phyloP scores from a whole-genome alignment of 495 filamentous ascomycete genomes.

The Trichoderma gamsii region DNA sequence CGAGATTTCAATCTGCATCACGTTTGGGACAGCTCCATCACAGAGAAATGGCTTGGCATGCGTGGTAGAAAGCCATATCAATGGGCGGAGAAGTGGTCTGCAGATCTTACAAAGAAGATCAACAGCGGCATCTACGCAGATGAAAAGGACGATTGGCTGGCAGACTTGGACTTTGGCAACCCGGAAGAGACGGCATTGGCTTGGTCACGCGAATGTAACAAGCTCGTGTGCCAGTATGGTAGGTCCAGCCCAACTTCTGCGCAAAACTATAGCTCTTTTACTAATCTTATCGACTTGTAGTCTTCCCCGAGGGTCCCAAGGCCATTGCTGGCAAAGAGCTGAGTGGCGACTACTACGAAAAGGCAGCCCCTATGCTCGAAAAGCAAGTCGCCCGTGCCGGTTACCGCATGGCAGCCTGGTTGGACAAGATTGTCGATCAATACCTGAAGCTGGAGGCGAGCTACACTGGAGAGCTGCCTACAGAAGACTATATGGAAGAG shows the following conservation, averaged over 20 bases:
- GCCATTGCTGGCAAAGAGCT: conserved; percentile 54
- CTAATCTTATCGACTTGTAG: conserved; percentile 22
- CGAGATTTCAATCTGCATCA: conserved; percentile 49
- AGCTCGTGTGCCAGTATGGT: conserved; percentile 52
- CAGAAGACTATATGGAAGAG: not conserved
- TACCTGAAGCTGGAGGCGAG: conserved; percentile 17
- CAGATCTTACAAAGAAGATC: conserved; percentile 45
- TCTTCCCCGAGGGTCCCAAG: conserved; percentile 49
- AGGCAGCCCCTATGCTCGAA: conserved; percentile 58
- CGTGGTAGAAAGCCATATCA: conserved; percentile 34
- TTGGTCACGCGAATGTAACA: conserved; percentile 60
- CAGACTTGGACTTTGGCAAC: conserved; percentile 43
- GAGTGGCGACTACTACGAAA: conserved; percentile 56
- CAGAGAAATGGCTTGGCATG: conserved; percentile 52
- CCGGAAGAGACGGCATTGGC: conserved; percentile 45
- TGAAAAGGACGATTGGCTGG: conserved; percentile 40
- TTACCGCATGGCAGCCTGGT: conserved; percentile 58
- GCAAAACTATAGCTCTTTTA: not conserved
- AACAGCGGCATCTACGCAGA: conserved; percentile 42
- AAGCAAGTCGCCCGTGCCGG: conserved; percentile 69
- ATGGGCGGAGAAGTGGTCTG: conserved; percentile 48
- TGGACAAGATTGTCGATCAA: conserved; percentile 48
- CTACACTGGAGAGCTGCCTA: not conserved
- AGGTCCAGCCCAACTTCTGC: conserved; percentile 17
- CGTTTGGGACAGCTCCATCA: conserved; percentile 58